Evolutionary conservation across 2,329 filamentous ascomycete genomes (phyloP).

Genomic region (Dendrostoma leiphaemia): DNA sequence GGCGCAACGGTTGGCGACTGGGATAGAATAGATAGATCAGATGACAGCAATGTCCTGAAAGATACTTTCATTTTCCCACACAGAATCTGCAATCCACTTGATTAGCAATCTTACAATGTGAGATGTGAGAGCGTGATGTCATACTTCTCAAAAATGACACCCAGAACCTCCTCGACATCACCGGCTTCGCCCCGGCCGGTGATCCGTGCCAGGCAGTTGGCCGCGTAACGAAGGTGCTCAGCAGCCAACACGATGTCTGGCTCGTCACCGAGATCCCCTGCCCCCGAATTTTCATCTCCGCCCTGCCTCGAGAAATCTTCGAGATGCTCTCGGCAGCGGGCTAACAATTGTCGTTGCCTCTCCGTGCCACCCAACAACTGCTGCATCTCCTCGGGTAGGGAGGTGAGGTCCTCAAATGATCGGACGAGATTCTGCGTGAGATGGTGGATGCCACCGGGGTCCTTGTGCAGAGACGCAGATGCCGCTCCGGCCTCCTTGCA

Average conservation of each 20-base stretch:
- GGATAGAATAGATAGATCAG: conserved; percentile 13
- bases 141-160: conserved; percentile 97
- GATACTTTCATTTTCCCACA: conserved; percentile 36
- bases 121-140: conserved; percentile 29
- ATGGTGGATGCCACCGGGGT: conserved; percentile 64
- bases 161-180: conserved; percentile 92
- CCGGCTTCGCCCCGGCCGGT: conserved; percentile 82
- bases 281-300: conserved; percentile 45
- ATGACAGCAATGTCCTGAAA: conserved; percentile 17
- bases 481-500: conserved; percentile 59
- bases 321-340: conserved; percentile 69
- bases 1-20: background rate
- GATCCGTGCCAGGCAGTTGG: conserved; percentile 77
- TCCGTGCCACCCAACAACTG: conserved; percentile 89
- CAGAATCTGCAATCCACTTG: conserved; percentile 45
- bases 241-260: conserved; percentile 87
- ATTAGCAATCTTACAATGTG: background rate
- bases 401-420: conserved; percentile 70
- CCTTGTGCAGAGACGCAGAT: conserved; percentile 27
- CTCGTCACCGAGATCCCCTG: conserved; percentile 38
- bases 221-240: conserved; percentile 81
- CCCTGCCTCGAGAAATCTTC: conserved; percentile 62
- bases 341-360: conserved; percentile 79
- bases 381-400: conserved; percentile 68
- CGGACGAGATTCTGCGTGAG: conserved; percentile 67